These are phyloP conservation scores for Lasiosphaeria miniovina DNA, from an alignment of 495 filamentous ascomycete species.

Conservation along the genomic window DNA sequence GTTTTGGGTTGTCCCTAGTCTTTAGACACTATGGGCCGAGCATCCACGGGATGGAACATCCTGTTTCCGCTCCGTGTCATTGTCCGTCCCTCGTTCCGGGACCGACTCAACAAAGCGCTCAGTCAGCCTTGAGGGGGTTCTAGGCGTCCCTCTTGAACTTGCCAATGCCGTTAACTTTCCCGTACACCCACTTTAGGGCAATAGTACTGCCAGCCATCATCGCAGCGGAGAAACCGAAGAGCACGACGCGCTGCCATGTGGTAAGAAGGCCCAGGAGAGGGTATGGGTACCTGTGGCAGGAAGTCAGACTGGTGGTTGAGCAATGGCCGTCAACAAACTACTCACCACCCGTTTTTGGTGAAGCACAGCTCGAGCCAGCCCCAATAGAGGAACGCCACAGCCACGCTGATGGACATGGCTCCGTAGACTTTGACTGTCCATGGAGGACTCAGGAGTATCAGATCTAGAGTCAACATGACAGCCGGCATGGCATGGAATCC, in stretches of 20 bases:
- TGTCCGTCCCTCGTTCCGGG: too few relatives aligned
- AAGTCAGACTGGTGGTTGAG: slow-evolving; percentile 18
- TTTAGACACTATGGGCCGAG: too few relatives aligned
- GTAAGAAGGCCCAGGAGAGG: slow-evolving; percentile 68
- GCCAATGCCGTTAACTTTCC: slow-evolving; percentile 63
- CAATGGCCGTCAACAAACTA: background rate
- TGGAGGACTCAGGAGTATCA: slow-evolving; percentile 75
- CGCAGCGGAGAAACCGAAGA: slow-evolving; percentile 68
- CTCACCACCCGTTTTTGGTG: slow-evolving; percentile 68
- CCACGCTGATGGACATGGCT: slow-evolving; percentile 58
- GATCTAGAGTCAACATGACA: slow-evolving; percentile 65
- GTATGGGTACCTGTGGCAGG: slow-evolving; percentile 69
- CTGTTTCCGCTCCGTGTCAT: too few relatives aligned
- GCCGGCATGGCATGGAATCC: slow-evolving; percentile 78
- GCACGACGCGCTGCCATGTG: slow-evolving; percentile 56
- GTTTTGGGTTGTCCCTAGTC: too few relatives aligned
- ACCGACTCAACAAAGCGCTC: background rate
- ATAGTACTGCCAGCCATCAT: slow-evolving; percentile 70
- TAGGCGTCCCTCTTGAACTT: slow-evolving; percentile 33
- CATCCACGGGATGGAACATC: too few relatives aligned
- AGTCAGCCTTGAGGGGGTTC: slow-evolving; percentile 23
- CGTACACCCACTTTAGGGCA: slow-evolving; percentile 64
- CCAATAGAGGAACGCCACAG: slow-evolving; percentile 76
- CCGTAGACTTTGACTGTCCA: slow-evolving; percentile 67
- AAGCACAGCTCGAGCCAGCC: slow-evolving; percentile 84